phyloP scores from a whole-genome alignment of 306 rosid genomes.

The Gleditsia sinensis region DNA sequence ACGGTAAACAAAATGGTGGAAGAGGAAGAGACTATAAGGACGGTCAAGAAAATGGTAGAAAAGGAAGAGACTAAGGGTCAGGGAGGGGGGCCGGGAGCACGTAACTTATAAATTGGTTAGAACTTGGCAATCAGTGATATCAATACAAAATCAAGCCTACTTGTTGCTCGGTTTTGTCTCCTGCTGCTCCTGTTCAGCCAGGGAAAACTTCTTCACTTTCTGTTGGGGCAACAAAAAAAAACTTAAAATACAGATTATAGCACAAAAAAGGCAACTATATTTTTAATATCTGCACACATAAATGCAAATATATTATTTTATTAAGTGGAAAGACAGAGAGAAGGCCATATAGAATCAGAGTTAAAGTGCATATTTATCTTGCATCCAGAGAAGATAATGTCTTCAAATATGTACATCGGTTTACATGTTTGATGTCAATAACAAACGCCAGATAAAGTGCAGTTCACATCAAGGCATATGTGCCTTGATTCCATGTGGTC shows the following conservation, averaged over 20 bases:
- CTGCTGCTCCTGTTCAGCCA: constrained; percentile 57
- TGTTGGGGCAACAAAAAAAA: constrained; percentile 39
- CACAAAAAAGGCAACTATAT: neutral
- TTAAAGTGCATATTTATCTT: neutral
- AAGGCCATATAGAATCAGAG: constrained; percentile 20
- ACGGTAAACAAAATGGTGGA: neutral
- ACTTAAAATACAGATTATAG: constrained; percentile 7
- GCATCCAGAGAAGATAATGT: neutral
- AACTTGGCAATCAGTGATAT: neutral
- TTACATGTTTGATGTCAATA: neutral
- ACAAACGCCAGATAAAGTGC: constrained; percentile 18
- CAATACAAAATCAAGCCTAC: constrained; percentile 48
- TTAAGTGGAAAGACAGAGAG: constrained; percentile 16
- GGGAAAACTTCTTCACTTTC: constrained; percentile 89
- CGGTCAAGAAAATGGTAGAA: constrained; percentile 14
- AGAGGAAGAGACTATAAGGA: no score
- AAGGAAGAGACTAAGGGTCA: neutral
- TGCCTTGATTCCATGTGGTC: constrained; percentile 11
- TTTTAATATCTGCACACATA: neutral
- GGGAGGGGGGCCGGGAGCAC: neutral
- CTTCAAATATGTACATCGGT: constrained; percentile 8
- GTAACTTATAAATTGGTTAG: neutral
- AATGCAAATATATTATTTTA: neutral
- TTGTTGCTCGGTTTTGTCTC: constrained; percentile 48
- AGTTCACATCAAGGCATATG: constrained; percentile 17